Base-by-base conservation (phyloP, 2,329 filamentous ascomycete genomes). In the Escovopsis sp. region DNA sequence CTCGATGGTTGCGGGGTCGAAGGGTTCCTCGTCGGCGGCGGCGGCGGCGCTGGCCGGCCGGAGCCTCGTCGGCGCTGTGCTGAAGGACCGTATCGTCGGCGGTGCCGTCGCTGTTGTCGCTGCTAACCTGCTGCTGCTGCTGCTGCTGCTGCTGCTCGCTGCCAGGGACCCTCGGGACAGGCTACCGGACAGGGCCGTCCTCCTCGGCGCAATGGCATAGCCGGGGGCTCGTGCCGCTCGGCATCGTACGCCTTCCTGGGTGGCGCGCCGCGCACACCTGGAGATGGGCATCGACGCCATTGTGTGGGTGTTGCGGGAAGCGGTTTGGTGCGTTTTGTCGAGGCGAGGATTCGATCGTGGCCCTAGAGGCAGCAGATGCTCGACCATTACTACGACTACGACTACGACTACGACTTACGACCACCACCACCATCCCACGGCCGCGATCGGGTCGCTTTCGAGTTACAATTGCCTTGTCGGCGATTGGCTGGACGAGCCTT, bases 1-100 rank as follows among this genome's bases (percentile, higher is more conserved):
- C 49, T 96, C 89, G 44, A 88, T 69, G 42, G 61, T 64, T 20
- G 66, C 62, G 8, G 80, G 80, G 56, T 87, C 79, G 51, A 85
- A 84, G 43, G 66, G 55, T 31, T 76, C 74, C 43, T 76, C 74
- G 43, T 75, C 57, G 13, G 51, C 51, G 27, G 27, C 74, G 43
- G 74, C 57, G 13, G 51, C 51, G 27, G 27, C 8, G 29, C 54
- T 47, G 36, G 49, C 48, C 47, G 50, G 47, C 32, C 57, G 51
- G 24, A 54, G 47, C 33, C 48, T 46, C 25, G 50, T 40, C 31
- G 8, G 27, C 8, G 53, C 51, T 2, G 60, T 64, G 50, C 58
- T 63, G 42, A 68, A 67, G 12, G 52, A 42, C 16, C 65, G 57
- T 12, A 48, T 41, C 14, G 49, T 41, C n/a, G 53, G 47, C 37